Evolutionary conservation across 768 basidiomycete genomes (phyloP).

Genomic region (Crassisporium funariophilum): DNA sequence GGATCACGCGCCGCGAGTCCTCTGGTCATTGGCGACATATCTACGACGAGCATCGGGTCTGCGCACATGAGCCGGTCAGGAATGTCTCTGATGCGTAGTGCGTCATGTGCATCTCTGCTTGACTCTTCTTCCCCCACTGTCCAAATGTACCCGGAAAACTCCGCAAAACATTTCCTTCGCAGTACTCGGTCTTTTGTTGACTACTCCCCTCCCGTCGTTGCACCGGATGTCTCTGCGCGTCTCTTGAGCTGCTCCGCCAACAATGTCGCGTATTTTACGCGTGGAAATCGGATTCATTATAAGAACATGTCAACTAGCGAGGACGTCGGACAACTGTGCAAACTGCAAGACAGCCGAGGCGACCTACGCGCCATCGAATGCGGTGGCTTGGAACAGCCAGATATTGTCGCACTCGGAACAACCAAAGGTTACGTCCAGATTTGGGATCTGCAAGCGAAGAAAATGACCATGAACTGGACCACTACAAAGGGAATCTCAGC

Average conservation of each 20-base stretch:
- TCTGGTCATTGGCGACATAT: conserved; percentile 2
- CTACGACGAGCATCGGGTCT: conserved; percentile 3
- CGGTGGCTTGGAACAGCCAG: conserved; percentile 33
- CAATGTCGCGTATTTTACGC: conserved; percentile 50
- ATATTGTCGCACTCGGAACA: conserved; percentile 62
- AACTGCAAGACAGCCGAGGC: conserved; percentile 48
- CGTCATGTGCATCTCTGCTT: conserved; percentile 26
- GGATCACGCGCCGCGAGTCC: conserved; percentile 17
- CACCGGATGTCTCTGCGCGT: conserved; percentile 19
- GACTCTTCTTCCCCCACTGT: conserved; percentile 7
- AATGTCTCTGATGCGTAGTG: conserved; percentile 25
- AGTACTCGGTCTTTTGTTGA: conserved; percentile 25
- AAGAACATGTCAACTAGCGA: conserved; percentile 45
- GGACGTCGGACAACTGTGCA: conserved; percentile 53
- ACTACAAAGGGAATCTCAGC: conserved; percentile 61
- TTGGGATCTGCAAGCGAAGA: conserved; percentile 67
- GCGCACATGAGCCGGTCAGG: background rate
- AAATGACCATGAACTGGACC: conserved; percentile 50
- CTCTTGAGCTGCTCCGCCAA: conserved; percentile 46
- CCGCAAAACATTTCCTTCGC: conserved; percentile 27
- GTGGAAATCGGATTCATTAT: conserved; percentile 56
- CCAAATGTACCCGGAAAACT: conserved; percentile 21
- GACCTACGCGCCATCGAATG: conserved; percentile 45
- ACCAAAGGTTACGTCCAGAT: conserved; percentile 67
- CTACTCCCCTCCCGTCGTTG: conserved; percentile 24